Percentiles rank a stretch among this genome's conserved stretches.
These are phyloP conservation scores for Melanomma pulvis-pyrius DNA, from an alignment of 495 filamentous ascomycete genomes.

Conservation along the genomic window DNA sequence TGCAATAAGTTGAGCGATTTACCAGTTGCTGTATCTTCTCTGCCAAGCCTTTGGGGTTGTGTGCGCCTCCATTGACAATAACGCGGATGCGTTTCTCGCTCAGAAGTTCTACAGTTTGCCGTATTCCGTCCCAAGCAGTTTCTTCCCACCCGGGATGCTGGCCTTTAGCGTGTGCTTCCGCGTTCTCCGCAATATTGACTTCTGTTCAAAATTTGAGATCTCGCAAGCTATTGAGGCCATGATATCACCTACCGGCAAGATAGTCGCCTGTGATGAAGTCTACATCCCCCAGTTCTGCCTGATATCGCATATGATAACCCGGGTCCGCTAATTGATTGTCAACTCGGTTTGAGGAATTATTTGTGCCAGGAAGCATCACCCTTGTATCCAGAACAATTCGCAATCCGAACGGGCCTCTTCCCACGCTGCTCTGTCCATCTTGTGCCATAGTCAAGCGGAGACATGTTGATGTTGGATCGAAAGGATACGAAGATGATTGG, in stretches of 20 bases:
- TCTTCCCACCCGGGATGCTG: conserved; percentile 49
- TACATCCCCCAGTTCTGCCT: conserved; percentile 52
- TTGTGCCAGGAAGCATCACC: conserved; percentile 35
- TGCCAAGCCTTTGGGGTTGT: conserved; percentile 39
- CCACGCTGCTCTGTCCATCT: conserved; percentile 33
- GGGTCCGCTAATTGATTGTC: conserved; percentile 46
- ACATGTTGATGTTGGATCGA: background rate
- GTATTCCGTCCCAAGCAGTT: conserved; percentile 52
- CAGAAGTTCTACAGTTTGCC: conserved; percentile 51
- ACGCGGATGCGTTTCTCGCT: conserved; percentile 43
- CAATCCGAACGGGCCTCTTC: conserved; percentile 50
- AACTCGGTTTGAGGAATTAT: background rate
- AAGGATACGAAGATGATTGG: conserved; percentile 3
- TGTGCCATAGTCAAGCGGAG: conserved; percentile 3
- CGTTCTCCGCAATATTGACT: conserved; percentile 54
- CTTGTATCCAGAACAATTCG: conserved; percentile 55
- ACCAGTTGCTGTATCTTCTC: conserved; percentile 47
- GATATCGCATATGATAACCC: conserved; percentile 51
- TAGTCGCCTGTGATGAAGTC: conserved; percentile 63
- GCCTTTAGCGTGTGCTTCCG: conserved; percentile 44
- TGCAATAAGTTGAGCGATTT: background rate
- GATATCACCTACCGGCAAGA: conserved; percentile 49
- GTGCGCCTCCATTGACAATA: conserved; percentile 44
- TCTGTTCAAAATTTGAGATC: conserved; percentile 34
- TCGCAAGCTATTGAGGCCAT: background rate